Conservation (phyloP, 495 filamentous ascomycete genomes). For the Cudoniella acicularis region DNA sequence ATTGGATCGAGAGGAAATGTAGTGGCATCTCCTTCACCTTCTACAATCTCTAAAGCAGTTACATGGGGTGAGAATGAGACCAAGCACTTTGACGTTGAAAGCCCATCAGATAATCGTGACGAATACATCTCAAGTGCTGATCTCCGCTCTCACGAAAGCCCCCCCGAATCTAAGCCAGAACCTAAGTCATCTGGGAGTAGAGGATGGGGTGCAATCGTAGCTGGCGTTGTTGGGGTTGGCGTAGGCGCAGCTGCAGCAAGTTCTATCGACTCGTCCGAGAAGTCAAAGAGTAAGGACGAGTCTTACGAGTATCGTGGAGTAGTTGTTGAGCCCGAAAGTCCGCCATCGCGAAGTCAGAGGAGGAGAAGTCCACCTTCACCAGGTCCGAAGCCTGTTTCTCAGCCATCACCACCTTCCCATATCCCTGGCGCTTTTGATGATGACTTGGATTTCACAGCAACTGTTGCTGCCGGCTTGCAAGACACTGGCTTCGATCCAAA, state of each 20-base stretch:
- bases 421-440: slow-evolving; percentile 50
- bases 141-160: slow-evolving; percentile 15
- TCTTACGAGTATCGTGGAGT: slow-evolving; percentile 21
- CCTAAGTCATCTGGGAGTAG: slow-evolving; percentile 5
- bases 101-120: slow-evolving; percentile 36
- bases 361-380: slow-evolving; percentile 12
- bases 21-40: slow-evolving; percentile 17
- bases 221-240: slow-evolving; percentile 33
- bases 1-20: slow-evolving; percentile 12
- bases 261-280: slow-evolving; percentile 19
- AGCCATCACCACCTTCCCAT: slow-evolving; percentile 20
- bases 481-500: slow-evolving; percentile 68
- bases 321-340: slow-evolving; percentile 22
- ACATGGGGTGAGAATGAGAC: slow-evolving; percentile 61
- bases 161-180: slow-evolving; percentile 3
- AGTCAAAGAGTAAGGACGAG: slow-evolving; percentile 13
- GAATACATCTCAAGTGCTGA: slow-evolving; percentile 15
- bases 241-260: slow-evolving; percentile 26
- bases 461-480: slow-evolving; percentile 64
- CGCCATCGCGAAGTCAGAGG: background rate
- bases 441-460: slow-evolving; percentile 67
- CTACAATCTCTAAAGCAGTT: slow-evolving; percentile 46
- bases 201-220: slow-evolving; percentile 39
- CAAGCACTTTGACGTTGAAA: slow-evolving; percentile 56
- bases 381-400: slow-evolving; percentile 16